A percentile compares a stretch with the other conserved stretches of the same genome.
Conservation (phyloP, 176 grass and related monocot species). For the Alopecurus myosuroides region DNA sequence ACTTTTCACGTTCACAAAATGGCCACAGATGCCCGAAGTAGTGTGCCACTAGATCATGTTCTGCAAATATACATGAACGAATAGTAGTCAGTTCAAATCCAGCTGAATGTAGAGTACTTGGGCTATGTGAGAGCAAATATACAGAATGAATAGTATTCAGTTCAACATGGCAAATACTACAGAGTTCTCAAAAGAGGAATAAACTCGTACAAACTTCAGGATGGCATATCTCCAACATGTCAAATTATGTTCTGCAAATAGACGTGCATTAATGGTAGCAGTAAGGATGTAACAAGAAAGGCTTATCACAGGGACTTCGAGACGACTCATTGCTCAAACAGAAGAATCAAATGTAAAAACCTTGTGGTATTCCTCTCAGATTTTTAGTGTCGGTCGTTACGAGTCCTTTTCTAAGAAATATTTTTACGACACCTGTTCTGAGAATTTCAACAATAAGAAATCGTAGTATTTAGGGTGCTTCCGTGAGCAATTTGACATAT, state of each 20-base stretch:
- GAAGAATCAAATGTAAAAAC: background rate
- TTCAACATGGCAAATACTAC: background rate
- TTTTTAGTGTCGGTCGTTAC: background rate
- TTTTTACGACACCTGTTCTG: background rate
- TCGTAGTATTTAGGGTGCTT: background rate
- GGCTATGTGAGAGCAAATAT: background rate
- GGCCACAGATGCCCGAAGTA: background rate
- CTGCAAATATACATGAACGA: constrained; percentile 14
- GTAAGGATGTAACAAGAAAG: background rate
- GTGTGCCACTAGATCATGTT: background rate
- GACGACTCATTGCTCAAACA: background rate
- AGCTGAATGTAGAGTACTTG: background rate
- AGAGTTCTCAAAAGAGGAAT: background rate
- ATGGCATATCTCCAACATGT: background rate
- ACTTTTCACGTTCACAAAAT: constrained; percentile 4
- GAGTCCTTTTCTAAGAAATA: background rate
- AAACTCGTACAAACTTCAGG: background rate
- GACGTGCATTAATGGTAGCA: background rate
- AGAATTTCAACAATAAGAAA: background rate
- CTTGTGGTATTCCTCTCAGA: background rate
- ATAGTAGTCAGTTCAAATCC: background rate
- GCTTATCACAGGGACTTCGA: background rate
- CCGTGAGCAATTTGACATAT: background rate
- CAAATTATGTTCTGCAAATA: constrained; percentile 27
- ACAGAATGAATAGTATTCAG: background rate